Evolutionary conservation across 2,329 filamentous ascomycete genomes (phyloP).

Genomic region (Sclerotinia minor): DNA sequence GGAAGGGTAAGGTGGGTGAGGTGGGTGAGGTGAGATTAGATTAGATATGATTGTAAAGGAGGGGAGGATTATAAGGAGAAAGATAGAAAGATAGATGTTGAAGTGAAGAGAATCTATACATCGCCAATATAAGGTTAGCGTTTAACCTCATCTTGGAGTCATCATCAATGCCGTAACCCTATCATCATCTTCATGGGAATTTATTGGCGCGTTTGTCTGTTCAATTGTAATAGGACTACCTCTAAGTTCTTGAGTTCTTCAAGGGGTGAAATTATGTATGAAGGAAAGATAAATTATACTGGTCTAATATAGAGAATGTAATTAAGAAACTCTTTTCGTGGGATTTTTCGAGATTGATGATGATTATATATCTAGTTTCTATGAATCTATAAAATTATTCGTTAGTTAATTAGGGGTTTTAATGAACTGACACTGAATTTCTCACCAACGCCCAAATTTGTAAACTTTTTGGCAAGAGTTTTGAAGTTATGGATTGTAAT

Average conservation of each 20-base stretch:
- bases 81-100: no score
- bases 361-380: no score
- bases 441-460: neutral
- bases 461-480: no score
- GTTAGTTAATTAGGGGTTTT: neutral
- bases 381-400: no score
- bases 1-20: no score
- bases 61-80: no score
- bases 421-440: no score
- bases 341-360: neutral
- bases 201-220: neutral
- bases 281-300: neutral
- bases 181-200: neutral
- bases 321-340: neutral
- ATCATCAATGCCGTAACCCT: no score
- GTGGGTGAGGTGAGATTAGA: no score
- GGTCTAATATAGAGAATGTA: neutral
- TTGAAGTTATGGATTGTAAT: neutral
- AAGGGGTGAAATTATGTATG: neutral
- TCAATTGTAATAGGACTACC: neutral
- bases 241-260: neutral
- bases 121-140: neutral
- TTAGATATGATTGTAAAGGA: no score
- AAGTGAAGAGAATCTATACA: no score
- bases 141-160: no score